Evolutionary conservation across 306 rosid species (phyloP), one percentile per base, ranked within the genome.

Genomic region (Pterocarpus santalinus): DNA sequence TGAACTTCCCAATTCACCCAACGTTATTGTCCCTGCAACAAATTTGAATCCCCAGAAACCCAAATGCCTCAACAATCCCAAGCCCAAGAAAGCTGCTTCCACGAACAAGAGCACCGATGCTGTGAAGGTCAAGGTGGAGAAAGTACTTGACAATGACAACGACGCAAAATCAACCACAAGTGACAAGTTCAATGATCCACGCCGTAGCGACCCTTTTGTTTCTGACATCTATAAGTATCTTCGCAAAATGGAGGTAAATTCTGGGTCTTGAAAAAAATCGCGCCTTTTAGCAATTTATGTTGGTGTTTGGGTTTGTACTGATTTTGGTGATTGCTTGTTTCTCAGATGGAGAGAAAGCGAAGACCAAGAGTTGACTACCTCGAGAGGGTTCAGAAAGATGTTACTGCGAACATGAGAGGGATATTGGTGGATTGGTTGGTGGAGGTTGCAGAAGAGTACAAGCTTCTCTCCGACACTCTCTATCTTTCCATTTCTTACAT

Each of bases 341-440:
- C 12, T 73, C 65, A 90, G 94, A 78, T n/a, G 85, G 91, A 94
- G 55, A 76, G 78, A 7, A 90, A 80, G 49, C 80, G 94, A 85
- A 89, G 94, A 16, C 95, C 97, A 0, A 8, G 39, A 13, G 73
- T 82, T 1, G 81, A 89, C 49, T 94, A 90, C 79, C 41, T 94
- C 2, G 97, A 82, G 47, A 85, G 22, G 39, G 67, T 91, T 85
- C 97, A 92, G 88, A 83, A 22, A 6, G 94, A 89, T 15, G 53
- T 94, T 28, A 84, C 87, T 56, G 64, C 90, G 0, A 83, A 82
- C 47, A 90, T 87, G 95, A 92, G 98, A 76, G 97, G 91, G 10
- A 69, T 83, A 8, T 77, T 92, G 72, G 90, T 95, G 7, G 98
- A 92, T 78, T 94, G 98, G 98, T 78, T 95, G 60, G 95, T 91